These are phyloP conservation scores for Canavalia gladiata DNA, from an alignment of 306 rosid species.

Conservation along the genomic window DNA sequence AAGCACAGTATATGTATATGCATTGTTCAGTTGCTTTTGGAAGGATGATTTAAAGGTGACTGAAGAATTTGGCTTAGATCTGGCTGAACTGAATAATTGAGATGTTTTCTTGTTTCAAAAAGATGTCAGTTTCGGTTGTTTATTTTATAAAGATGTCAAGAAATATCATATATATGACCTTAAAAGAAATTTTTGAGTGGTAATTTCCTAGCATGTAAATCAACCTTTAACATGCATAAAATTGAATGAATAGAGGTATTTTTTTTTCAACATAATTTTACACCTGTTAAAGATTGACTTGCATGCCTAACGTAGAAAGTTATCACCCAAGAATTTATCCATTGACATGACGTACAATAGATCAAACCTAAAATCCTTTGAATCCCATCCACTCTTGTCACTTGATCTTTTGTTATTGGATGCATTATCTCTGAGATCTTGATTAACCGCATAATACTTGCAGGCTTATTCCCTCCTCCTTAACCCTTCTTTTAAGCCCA, in stretches of 20 bases:
- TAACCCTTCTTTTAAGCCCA: not conserved
- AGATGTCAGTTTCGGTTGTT: no score
- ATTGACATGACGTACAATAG: not conserved
- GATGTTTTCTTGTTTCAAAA: not conserved
- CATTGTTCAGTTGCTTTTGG: no score
- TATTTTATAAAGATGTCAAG: no score
- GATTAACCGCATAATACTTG: not conserved
- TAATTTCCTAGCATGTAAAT: not conserved
- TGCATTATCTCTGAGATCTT: not conserved
- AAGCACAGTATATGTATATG: not conserved
- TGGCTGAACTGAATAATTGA: not conserved
- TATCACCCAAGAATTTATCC: not conserved
- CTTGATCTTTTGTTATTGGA: slow-evolving; percentile 12
- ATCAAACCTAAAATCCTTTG: not conserved
- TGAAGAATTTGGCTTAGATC: not conserved
- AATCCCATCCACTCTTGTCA: not conserved
- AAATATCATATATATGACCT: not conserved
- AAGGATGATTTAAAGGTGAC: no score
- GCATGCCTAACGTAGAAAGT: not conserved
- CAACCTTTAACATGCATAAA: not conserved
- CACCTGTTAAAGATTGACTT: not conserved
- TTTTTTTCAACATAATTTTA: not conserved
- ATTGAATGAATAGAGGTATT: not conserved
- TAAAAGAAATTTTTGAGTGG: not conserved
- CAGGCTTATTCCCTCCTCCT: not conserved